Base-by-base conservation (phyloP, 768 basidiomycete genomes). In the Lentinula guzmanii region DNA sequence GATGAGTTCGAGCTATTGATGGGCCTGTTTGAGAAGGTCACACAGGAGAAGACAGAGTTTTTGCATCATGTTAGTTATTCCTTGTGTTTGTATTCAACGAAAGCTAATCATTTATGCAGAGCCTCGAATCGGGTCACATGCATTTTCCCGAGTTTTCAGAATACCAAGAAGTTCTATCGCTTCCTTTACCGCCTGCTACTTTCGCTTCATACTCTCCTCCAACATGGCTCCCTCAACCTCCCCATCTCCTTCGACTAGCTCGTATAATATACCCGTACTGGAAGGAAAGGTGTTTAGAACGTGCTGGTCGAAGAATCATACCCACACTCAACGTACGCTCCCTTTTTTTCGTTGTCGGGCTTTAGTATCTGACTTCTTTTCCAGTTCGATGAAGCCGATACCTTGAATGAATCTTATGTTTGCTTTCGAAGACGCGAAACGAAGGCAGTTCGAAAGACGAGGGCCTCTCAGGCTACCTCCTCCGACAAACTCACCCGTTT, bases 361-460 rank as follows among this genome's bases (percentile, higher is more conserved):
- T 52, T 50, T 45, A 21, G 21, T 61, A 24, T 13, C 63, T 62
- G 50, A 61, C 24, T 35, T 66, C 13, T 62, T 28, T 54, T 43
- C 4, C 45, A 92, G 90, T 88, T 84, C 68, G 95, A 98, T 71
- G 95, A 98, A 75, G 82, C 89, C 18, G 94, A 97, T 71, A 87
- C 87, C 51, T 82, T 82, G 65, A 93, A 92, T 60, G 95, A 96
- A 67, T 95, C 96, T 0, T 98, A 98, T 65, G 90, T 98, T 50
- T 99, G 97, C 74, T 99, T 99, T 82, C 86, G 97, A 41, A 83
- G 95, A 63, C 88, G 95, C 59, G 96, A 98, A 71, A 88, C 90
- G 73, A 98, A 98, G 71, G 87, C 92, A 3, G 84, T 93, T 50
- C 87, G 97, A 64, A 98, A 98, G 77, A 98, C 96, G 8, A 86